Evolutionary conservation across 2,329 filamentous ascomycete species (phyloP).

Genomic region (Calcarisporium arbuscula): DNA sequence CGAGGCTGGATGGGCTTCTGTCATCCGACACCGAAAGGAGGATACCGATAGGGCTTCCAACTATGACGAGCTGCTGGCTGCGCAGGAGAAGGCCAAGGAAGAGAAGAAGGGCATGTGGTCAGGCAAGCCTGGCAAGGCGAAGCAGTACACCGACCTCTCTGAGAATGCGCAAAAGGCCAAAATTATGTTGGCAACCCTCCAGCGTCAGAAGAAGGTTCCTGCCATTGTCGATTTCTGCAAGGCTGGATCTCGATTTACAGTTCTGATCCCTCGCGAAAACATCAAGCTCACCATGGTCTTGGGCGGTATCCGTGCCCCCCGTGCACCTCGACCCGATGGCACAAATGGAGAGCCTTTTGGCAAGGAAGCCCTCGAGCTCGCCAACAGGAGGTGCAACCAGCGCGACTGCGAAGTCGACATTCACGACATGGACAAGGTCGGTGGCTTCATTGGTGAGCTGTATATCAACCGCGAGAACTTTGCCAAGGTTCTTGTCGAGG

Average conservation of each 20-base stretch:
- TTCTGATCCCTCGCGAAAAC: conserved; percentile 86
- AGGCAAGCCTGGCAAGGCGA: conserved; percentile 75
- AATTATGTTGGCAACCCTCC: conserved; percentile 80
- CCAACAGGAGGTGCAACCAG: conserved; percentile 82
- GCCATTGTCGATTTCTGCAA: conserved; percentile 97
- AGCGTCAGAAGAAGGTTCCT: conserved; percentile 86
- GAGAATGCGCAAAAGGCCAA: conserved; percentile 93
- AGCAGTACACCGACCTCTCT: conserved; percentile 82
- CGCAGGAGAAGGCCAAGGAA: conserved; percentile 76
- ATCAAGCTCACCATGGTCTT: conserved; percentile 93
- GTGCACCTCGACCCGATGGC: conserved; percentile 69
- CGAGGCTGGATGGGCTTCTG: conserved; percentile 88
- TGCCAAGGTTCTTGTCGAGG: conserved; percentile 85
- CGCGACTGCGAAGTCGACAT: conserved; percentile 95
- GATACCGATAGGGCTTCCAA: conserved; percentile 90
- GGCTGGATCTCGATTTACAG: conserved; percentile 88
- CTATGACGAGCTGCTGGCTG: conserved; percentile 81
- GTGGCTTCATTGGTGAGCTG: conserved; percentile 92
- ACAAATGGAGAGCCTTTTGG: conserved; percentile 88
- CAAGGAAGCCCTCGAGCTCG: conserved; percentile 88
- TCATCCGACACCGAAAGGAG: conserved; percentile 91
- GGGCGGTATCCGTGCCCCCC: conserved; percentile 83
- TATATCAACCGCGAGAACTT: conserved; percentile 96
- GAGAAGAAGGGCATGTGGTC: conserved; percentile 95
- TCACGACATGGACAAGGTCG: conserved; percentile 90